Percentiles rank a stretch among this genome's conserved stretches.
Evolutionary conservation across 108 stramenopile species (phyloP).

Genomic region (Pseudonitzschia multistriata): DNA sequence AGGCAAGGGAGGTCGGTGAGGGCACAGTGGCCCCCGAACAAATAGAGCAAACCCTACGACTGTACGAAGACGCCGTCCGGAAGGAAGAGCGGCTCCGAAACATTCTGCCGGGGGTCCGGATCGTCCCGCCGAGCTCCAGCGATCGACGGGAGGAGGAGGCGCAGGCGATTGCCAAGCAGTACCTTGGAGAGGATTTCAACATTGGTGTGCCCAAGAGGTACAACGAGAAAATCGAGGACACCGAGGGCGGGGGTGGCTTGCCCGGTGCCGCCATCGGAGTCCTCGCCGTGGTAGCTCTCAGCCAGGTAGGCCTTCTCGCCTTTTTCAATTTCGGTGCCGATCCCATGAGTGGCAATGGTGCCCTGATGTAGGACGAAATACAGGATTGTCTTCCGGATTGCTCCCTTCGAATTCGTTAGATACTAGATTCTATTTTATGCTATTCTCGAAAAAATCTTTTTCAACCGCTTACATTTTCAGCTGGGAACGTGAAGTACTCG

Average conservation of each 20-base stretch:
- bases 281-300: slow-evolving; percentile 3
- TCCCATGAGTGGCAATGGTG: not conserved
- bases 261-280: slow-evolving; percentile 11
- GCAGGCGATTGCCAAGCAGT: slow-evolving; percentile 45
- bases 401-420: too few species aligned
- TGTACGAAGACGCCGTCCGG: slow-evolving; percentile 53
- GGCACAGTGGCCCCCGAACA: slow-evolving; percentile 21
- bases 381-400: too few species aligned
- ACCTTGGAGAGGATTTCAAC: slow-evolving; percentile 29
- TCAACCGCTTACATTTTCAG: too few species aligned
- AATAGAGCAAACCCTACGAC: slow-evolving; percentile 26
- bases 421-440: not conserved
- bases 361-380: not conserved
- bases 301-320: slow-evolving; percentile 9
- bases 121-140: slow-evolving; percentile 50
- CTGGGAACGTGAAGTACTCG: too few species aligned
- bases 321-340: slow-evolving; percentile 17
- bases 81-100: slow-evolving; percentile 57
- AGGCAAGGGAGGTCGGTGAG: slow-evolving; percentile 44
- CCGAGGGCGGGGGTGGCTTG: slow-evolving; percentile 5
- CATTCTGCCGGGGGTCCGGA: slow-evolving; percentile 58
- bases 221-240: not conserved
- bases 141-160: slow-evolving; percentile 34
- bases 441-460: not conserved
- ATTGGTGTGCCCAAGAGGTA: slow-evolving; percentile 20